phyloP scores from a whole-genome alignment of 1,139 yeast species.

The Hansenula sp. region DNA sequence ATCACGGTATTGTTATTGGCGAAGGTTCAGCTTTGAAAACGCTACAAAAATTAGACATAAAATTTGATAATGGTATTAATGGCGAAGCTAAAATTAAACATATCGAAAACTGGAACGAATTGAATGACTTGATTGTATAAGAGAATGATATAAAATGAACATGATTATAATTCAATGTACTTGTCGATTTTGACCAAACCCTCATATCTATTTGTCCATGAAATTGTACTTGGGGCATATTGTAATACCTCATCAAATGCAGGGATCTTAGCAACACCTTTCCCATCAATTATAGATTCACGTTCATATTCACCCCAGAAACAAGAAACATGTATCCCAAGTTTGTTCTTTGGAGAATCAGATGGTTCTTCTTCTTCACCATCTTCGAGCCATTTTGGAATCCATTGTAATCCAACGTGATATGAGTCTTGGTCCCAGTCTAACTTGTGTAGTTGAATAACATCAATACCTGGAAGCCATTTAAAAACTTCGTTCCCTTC shows the following conservation, averaged over 20 bases:
- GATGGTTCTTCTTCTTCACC: slow-evolving; percentile 32
- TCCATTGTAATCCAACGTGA: slow-evolving; percentile 72
- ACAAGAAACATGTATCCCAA: slow-evolving; percentile 60
- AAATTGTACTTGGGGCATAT: slow-evolving; percentile 59
- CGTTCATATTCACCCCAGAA: slow-evolving; percentile 70
- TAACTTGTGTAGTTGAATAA: slow-evolving; percentile 57
- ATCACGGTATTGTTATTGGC: slow-evolving; percentile 44
- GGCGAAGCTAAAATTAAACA: slow-evolving; percentile 14
- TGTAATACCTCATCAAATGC: slow-evolving; percentile 64
- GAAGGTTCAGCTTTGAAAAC: slow-evolving; percentile 29
- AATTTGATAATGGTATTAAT: slow-evolving; percentile 12
- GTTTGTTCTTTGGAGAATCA: slow-evolving; percentile 24
- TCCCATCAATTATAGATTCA: slow-evolving; percentile 33
- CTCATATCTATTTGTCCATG: slow-evolving; percentile 60
- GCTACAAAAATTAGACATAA: slow-evolving; percentile 9
- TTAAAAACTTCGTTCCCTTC: slow-evolving; percentile 50
- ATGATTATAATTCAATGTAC: slow-evolving; percentile 15
- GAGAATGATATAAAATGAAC: slow-evolving; percentile 1
- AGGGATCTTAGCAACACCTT: slow-evolving; percentile 44
- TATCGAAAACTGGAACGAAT: slow-evolving; percentile 18
- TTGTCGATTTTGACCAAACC: slow-evolving; percentile 56
- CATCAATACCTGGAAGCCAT: slow-evolving; percentile 56
- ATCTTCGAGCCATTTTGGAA: slow-evolving; percentile 54
- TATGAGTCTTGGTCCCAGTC: slow-evolving; percentile 51
- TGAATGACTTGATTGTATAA: slow-evolving; percentile 5